Conservation (phyloP, 2,329 filamentous ascomycete genomes). For the Diaporthe citrichinensis region DNA sequence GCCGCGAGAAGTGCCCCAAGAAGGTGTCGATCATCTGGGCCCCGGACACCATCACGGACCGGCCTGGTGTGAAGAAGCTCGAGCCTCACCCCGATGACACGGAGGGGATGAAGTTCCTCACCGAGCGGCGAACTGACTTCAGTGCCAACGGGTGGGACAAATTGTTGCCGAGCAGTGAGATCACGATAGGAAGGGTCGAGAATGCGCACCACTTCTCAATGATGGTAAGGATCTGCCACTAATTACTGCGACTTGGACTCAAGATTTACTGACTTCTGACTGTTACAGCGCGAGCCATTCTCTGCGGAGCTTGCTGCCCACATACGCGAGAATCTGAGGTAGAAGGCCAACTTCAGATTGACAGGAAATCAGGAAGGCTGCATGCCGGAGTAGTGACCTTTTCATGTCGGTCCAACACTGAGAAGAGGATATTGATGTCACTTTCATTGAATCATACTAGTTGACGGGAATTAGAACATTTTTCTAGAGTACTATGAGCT, state of each 20-base stretch:
- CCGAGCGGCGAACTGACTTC: slow-evolving; percentile 23
- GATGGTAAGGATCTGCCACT: slow-evolving; percentile 15
- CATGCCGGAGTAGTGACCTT: too few species aligned
- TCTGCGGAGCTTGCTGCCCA: slow-evolving; percentile 20
- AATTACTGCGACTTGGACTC: rapidly evolving
- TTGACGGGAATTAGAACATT: not conserved
- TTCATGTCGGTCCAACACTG: not conserved
- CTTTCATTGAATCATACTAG: not conserved
- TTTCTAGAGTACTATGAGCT: not conserved
- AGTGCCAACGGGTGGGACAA: slow-evolving; percentile 26
- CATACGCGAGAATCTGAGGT: not conserved
- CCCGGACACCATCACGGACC: slow-evolving; percentile 28
- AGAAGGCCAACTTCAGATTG: not conserved
- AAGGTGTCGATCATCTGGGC: slow-evolving; percentile 33
- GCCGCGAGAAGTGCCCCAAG: not conserved
- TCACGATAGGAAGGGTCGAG: not conserved
- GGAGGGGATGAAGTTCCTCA: slow-evolving; percentile 33
- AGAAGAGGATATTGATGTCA: too few species aligned
- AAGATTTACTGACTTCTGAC: not conserved
- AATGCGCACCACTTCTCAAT: slow-evolving; percentile 32
- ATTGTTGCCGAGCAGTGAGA: slow-evolving; percentile 10
- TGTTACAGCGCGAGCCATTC: slow-evolving; percentile 20
- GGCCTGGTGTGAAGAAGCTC: slow-evolving; percentile 13
- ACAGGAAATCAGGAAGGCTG: not conserved
- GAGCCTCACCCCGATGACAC: slow-evolving; percentile 23